Conservation (phyloP, 768 basidiomycete species). For the Panus rudis region DNA sequence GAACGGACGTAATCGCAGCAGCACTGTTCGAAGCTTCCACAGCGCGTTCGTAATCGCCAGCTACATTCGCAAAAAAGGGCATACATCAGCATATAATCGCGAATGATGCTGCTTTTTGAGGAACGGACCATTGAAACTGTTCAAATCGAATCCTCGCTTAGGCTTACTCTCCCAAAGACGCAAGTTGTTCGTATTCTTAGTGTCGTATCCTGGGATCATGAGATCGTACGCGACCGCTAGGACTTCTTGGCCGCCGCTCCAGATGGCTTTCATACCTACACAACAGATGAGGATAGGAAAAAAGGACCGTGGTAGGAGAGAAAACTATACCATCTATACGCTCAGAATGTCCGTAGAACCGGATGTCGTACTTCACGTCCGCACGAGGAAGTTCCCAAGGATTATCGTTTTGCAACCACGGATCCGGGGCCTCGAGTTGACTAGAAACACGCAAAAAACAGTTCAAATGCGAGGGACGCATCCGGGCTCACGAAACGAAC, state of each 20-base stretch:
- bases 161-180: constrained; percentile 80
- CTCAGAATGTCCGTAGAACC: constrained; percentile 86
- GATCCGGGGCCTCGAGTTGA: constrained; percentile 87
- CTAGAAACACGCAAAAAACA: constrained; percentile 6
- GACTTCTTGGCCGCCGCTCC: constrained; percentile 92
- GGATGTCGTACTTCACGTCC: constrained; percentile 78
- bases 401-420: constrained; percentile 84
- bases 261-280: constrained; percentile 60
- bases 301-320: too few species aligned
- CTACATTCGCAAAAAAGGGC: constrained; percentile 28
- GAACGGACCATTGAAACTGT: constrained; percentile 84
- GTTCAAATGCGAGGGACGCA: not conserved
- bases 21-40: constrained; percentile 87
- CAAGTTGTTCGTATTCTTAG: constrained; percentile 85
- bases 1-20: constrained; percentile 86
- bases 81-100: not conserved
- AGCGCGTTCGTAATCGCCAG: constrained; percentile 88
- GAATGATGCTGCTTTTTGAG: too few species aligned
- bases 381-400: constrained; percentile 85
- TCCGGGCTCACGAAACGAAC: not conserved
- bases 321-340: constrained; percentile 49
- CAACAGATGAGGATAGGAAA: too few species aligned
- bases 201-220: constrained; percentile 86
- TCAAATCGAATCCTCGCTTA: constrained; percentile 87
- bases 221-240: constrained; percentile 91